Conservation (phyloP, 768 basidiomycete genomes). For the Asterophora parasitica region DNA sequence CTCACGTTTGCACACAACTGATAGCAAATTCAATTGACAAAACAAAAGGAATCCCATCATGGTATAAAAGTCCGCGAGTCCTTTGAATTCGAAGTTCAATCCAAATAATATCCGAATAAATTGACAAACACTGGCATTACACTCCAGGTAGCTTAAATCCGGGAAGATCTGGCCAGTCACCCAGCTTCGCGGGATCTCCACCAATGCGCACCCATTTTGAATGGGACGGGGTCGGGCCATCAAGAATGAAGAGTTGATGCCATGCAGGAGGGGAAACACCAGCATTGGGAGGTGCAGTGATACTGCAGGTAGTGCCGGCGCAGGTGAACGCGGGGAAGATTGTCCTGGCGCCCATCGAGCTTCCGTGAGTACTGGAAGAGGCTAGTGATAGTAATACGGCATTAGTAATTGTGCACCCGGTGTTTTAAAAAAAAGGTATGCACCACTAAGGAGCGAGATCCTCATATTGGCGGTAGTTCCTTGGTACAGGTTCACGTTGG, state of each 20-base stretch:
- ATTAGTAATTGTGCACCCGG: conserved; percentile 7
- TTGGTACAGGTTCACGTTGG: conserved; percentile 39
- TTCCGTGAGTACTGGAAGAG: conserved; percentile 73
- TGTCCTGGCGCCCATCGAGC: conserved; percentile 67
- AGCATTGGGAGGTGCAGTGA: conserved; percentile 71
- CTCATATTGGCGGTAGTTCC: conserved; percentile 41
- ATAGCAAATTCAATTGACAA: no score
- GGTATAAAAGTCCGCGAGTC: conserved; percentile 1
- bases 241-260: conserved; percentile 72
- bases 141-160: conserved; percentile 69
- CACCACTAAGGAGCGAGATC: conserved; percentile 63
- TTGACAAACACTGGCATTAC: conserved; percentile 24
- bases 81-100: conserved; percentile 5
- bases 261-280: conserved; percentile 70
- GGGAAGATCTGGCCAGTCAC: conserved; percentile 68
- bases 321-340: conserved; percentile 73
- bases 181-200: conserved; percentile 64
- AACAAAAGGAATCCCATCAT: not conserved
- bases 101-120: conserved; percentile 10
- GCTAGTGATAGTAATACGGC: conserved; percentile 35
- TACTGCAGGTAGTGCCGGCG: conserved; percentile 65
- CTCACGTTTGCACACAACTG: no score
- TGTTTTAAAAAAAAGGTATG: conserved; percentile 16
- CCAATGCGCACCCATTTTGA: conserved; percentile 76
- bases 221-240: conserved; percentile 74